Evolutionary conservation across 1,139 yeast species (phyloP).

Genomic region (Sugiyamaella xylanicola): DNA sequence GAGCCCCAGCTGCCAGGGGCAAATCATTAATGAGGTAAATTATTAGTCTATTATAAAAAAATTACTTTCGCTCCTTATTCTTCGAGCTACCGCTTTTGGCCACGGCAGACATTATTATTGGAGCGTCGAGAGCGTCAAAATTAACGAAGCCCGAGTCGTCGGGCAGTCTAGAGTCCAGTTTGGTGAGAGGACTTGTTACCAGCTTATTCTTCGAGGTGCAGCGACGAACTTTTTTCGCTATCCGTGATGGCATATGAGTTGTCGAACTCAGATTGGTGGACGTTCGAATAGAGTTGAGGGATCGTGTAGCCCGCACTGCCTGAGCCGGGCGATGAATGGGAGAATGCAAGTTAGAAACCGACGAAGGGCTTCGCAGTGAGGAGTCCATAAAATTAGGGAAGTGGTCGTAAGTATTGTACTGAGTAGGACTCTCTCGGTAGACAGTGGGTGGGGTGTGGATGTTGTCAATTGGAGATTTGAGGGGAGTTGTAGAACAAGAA

Average conservation of each 20-base stretch:
- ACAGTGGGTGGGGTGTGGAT: neutral
- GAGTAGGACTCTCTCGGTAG: neutral
- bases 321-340: neutral
- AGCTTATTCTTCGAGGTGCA: slow-evolving; percentile 9
- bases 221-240: slow-evolving; percentile 1
- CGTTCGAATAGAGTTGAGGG: slow-evolving; percentile 12
- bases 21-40: neutral
- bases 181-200: slow-evolving; percentile 12
- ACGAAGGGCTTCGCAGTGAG: neutral
- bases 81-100: slow-evolving; percentile 31
- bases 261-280: neutral
- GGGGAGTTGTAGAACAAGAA: neutral
- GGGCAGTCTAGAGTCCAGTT: slow-evolving; percentile 22
- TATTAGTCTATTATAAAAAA: neutral
- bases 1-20: neutral
- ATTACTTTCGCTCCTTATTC: neutral
- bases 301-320: slow-evolving; percentile 6
- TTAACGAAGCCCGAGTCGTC: slow-evolving; percentile 32
- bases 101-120: slow-evolving; percentile 33
- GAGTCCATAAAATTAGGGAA: neutral
- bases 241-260: neutral
- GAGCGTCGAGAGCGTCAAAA: slow-evolving; percentile 30
- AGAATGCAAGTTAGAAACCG: slow-evolving; percentile 1
- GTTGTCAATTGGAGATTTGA: neutral
- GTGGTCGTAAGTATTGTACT: neutral